Base-by-base conservation (phyloP, 2,329 filamentous ascomycete species). In the Ophiostoma fasciatum region DNA sequence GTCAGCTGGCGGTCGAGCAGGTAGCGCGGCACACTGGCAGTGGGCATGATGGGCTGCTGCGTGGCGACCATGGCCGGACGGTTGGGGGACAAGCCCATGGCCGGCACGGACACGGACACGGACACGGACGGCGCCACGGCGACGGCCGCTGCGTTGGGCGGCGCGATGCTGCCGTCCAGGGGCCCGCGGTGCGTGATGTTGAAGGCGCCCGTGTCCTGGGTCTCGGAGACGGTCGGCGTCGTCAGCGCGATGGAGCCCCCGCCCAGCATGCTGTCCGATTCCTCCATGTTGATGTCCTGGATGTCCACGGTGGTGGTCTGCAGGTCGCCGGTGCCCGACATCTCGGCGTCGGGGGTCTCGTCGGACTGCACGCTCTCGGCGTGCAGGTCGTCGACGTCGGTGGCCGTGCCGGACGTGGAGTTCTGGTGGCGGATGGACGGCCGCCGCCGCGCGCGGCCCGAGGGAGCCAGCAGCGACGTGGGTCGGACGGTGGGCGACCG, bases 341-440 rank as follows among this genome's bases (percentile, higher is more conserved):
- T 82, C 37, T 84, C 82, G 23, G 77, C 71, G 53, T 82, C 78
- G 14, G 76, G 72, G 17, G 80, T 78, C 46, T 78, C 79, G 46
- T 87, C 82, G n/a, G 78, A 82, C 14, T 74, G 72, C 50, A 79
- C 73, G 48, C 88, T 85, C 44, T 96, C 88, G 10, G 77, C 75
- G 49, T 84, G 83, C 43, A 80, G 69, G 53, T 94, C 88, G 50
- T 96, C 87, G 7, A 78, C 74, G 46, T 94, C 88, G 6, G 76
- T 82, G n/a, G 44, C 42, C 2, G 42, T 15, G 9, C 35, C 35
- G 6, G 31, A 39, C 4, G 82, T 90, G 14, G 88, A 94, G 43
- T 80, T 74, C 51, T 94, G 85, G 50, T 94, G 88, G 40, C 84
- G 75, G 47, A 94, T 90, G 0, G 84, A 85, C 23, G 85, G 84